Conservation (phyloP, 257 asterid genomes). For the Schizonepeta tenuifolia region DNA sequence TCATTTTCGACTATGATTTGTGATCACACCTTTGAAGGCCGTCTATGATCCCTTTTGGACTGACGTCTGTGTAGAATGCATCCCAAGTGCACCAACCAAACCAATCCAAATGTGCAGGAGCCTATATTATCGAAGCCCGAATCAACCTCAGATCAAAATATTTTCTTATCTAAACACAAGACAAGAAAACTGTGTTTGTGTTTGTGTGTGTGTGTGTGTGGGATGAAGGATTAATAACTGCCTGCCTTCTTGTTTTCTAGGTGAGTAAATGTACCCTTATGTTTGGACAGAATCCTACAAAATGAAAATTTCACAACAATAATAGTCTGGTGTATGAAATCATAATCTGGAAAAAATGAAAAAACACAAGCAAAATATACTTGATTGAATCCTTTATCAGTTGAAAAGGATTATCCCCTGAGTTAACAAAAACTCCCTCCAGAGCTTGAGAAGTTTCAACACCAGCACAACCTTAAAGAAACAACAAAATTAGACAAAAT, state of each 20-base stretch:
- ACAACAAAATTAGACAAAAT: not conserved
- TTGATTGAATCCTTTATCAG: constrained; percentile 57
- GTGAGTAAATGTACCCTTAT: constrained; percentile 57
- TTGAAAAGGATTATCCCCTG: constrained; percentile 60
- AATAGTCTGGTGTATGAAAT: constrained; percentile 17
- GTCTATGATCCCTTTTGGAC: constrained; percentile 51
- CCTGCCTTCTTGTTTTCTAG: constrained; percentile 56
- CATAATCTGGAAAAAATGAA: not conserved
- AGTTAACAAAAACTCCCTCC: constrained; percentile 51
- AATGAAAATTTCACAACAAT: not conserved
- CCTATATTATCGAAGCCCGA: constrained; percentile 24
- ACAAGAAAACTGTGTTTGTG: constrained; percentile 7
- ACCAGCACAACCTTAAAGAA: constrained; percentile 46
- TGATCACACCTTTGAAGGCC: constrained; percentile 53
- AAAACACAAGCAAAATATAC: constrained; percentile 35
- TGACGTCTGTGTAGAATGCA: constrained; percentile 56
- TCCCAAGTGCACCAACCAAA: constrained; percentile 75
- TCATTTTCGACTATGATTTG: not conserved
- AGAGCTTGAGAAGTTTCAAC: constrained; percentile 45
- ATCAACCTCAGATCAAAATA: not conserved
- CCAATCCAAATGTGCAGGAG: constrained; percentile 58
- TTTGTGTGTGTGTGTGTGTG: not conserved
- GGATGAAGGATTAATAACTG: constrained; percentile 13
- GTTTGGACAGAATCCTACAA: constrained; percentile 49
- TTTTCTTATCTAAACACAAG: constrained; percentile 22